These are phyloP conservation scores for Lactifluus piperatus DNA, from an alignment of 768 basidiomycete genomes.

Conservation along the genomic window DNA sequence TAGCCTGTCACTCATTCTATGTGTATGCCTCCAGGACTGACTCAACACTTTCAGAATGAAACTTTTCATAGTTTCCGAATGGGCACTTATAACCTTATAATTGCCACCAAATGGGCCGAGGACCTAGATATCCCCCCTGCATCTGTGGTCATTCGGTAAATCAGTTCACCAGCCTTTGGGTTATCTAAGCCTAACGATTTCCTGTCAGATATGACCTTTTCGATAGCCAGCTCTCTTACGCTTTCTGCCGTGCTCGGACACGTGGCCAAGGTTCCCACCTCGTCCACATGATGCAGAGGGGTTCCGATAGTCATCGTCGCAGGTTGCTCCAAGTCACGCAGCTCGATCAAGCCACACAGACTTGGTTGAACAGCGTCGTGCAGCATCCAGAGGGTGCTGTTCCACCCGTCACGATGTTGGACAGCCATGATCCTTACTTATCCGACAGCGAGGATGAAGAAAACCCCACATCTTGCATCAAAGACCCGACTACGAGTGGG, in stretches of 20 bases:
- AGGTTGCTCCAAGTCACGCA: slow-evolving; percentile 38
- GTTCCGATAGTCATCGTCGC: slow-evolving; percentile 46
- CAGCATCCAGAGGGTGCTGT: slow-evolving; percentile 31
- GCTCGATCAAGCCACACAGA: slow-evolving; percentile 32
- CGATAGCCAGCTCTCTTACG: slow-evolving; percentile 54
- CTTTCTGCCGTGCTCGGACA: slow-evolving; percentile 42
- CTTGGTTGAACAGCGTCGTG: slow-evolving; percentile 44
- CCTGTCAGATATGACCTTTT: slow-evolving; percentile 47
- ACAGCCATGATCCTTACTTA: slow-evolving; percentile 35
- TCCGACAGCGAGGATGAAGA: slow-evolving; percentile 45
- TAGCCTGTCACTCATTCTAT: background rate
- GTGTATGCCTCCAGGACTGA: background rate
- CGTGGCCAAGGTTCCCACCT: slow-evolving; percentile 42
- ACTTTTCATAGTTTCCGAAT: slow-evolving; percentile 40
- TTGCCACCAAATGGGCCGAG: slow-evolving; percentile 50
- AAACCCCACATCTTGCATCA: slow-evolving; percentile 33
- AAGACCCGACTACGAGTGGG: slow-evolving; percentile 55
- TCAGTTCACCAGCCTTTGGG: background rate
- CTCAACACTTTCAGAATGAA: slow-evolving; percentile 32
- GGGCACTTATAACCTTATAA: slow-evolving; percentile 55
- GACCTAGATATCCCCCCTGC: slow-evolving; percentile 52
- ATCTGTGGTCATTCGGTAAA: slow-evolving; percentile 55
- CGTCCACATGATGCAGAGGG: slow-evolving; percentile 55
- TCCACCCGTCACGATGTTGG: slow-evolving; percentile 38
- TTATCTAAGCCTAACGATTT: slow-evolving; percentile 4